phyloP scores from a whole-genome alignment of 345 rosid genomes.

The Theobroma cacao region DNA sequence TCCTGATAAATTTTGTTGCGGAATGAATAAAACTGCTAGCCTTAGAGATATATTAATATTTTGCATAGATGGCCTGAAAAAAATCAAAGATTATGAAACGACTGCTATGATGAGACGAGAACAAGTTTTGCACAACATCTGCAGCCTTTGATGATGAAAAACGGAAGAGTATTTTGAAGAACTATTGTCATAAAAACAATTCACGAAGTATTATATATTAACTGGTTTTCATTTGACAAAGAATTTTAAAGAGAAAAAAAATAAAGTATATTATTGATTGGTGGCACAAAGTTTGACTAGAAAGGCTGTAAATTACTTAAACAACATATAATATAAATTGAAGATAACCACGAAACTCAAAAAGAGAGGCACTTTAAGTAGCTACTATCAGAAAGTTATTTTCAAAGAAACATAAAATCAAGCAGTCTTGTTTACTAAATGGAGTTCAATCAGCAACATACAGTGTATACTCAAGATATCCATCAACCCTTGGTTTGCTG shows the following conservation, averaged over 20 bases:
- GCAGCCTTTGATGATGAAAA: neutral
- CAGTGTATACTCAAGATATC: constrained; percentile 60
- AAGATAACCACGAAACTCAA: neutral
- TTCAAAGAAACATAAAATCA: constrained; percentile 1
- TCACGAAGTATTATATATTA: neutral
- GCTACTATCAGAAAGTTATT: neutral
- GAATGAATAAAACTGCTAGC: neutral
- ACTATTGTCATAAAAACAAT: neutral
- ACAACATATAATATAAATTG: neutral
- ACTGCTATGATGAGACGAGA: neutral
- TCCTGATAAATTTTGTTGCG: neutral
- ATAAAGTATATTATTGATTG: neutral
- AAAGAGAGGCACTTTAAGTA: neutral
- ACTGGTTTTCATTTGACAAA: neutral
- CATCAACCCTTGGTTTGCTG: constrained; percentile 58
- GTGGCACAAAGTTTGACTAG: neutral
- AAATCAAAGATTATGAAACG: neutral
- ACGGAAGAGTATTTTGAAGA: neutral
- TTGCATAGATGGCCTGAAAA: neutral
- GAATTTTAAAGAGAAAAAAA: neutral
- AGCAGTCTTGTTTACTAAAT: neutral
- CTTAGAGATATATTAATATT: neutral
- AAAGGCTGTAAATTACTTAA: neutral
- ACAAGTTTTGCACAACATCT: constrained; percentile 4
- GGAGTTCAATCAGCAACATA: constrained; percentile 22